Evolutionary conservation across 2,329 filamentous ascomycete genomes (phyloP).

Genomic region (Aureobasidium sp.): DNA sequence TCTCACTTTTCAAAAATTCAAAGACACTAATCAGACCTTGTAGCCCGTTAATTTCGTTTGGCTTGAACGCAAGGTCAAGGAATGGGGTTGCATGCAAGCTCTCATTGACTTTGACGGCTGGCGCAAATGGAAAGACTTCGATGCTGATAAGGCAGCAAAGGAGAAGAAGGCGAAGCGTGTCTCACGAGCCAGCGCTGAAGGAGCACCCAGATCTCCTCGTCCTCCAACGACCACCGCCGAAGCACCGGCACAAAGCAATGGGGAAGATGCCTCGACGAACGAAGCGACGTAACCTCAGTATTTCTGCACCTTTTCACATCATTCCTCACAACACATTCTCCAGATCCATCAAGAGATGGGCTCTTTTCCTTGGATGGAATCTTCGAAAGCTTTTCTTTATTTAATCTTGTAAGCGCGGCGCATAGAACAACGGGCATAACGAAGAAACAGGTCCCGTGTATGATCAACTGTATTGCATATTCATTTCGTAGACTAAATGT

Average conservation of each 20-base stretch:
- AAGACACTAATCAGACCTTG: background rate
- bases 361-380: background rate
- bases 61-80: constrained; percentile 95
- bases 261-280: background rate
- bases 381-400: background rate
- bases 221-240: background rate
- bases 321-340: background rate
- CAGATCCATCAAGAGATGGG: background rate
- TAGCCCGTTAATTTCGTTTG: constrained; percentile 92
- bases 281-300: background rate
- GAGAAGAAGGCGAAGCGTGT: constrained; percentile 10
- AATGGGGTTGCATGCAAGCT: constrained; percentile 99
- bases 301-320: background rate
- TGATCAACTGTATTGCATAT: constrained; percentile 1
- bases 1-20: background rate
- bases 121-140: constrained; percentile 72
- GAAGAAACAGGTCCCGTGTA: background rate
- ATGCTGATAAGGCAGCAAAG: constrained; percentile 6
- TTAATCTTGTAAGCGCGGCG: background rate
- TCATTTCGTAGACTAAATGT: background rate
- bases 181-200: constrained; percentile 6
- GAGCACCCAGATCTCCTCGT: background rate
- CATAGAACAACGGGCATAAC: background rate
- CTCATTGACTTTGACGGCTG: constrained; percentile 98
- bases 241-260: background rate